A percentile compares a stretch with the other conserved stretches of the same genome.
Evolutionary conservation across 768 basidiomycete genomes (phyloP).

Genomic region (Macrolepiota albuminosa): DNA sequence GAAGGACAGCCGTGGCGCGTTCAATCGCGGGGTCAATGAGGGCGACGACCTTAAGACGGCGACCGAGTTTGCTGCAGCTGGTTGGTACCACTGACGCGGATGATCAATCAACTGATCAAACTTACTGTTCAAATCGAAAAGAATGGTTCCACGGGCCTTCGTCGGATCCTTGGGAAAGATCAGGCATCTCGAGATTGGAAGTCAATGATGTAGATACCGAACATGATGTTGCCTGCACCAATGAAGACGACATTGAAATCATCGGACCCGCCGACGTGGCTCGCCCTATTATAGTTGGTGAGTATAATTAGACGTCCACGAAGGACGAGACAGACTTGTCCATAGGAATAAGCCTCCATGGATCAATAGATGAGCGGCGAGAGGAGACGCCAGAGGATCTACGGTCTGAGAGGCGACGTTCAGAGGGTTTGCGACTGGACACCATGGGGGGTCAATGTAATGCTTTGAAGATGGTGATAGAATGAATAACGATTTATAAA

Average conservation of each 20-base stretch:
- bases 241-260: constrained; percentile 94
- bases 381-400: constrained; percentile 40
- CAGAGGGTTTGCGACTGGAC: constrained; percentile 42
- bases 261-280: constrained; percentile 53
- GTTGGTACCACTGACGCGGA: constrained; percentile 10
- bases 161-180: constrained; percentile 54
- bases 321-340: constrained; percentile 49
- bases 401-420: constrained; percentile 45
- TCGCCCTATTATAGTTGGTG: constrained; percentile 29
- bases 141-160: constrained; percentile 94
- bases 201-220: constrained; percentile 47
- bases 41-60: constrained; percentile 92
- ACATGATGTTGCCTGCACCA: constrained; percentile 98
- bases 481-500: constrained; percentile 5
- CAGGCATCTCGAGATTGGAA: not conserved
- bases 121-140: constrained; percentile 85
- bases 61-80: constrained; percentile 77
- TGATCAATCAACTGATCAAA: constrained; percentile 2
- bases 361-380: constrained; percentile 72
- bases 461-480: not conserved
- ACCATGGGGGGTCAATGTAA: constrained; percentile 16
- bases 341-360: constrained; percentile 71
- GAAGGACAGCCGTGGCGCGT: constrained; percentile 73
- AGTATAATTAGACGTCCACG: constrained; percentile 7
- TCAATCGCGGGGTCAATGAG: constrained; percentile 88